Base-by-base conservation (phyloP, 2,329 filamentous ascomycete species). In the Escovopsis sp. region DNA sequence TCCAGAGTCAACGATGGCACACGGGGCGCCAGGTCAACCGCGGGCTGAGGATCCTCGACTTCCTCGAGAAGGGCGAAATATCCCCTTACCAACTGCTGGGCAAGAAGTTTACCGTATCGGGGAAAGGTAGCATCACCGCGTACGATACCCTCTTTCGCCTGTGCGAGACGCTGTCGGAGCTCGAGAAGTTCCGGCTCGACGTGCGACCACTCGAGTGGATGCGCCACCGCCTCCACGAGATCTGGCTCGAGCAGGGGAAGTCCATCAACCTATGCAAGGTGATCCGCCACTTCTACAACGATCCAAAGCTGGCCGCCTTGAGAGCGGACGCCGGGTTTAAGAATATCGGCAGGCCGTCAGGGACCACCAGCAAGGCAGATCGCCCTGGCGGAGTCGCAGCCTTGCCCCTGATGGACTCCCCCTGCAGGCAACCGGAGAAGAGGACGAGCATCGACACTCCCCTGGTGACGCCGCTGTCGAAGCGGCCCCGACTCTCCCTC, bases 61-160 rank as follows among this genome's bases (percentile, higher is more conserved):
- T 73, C 42, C 56, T 76, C 5, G 55, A 63, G 7, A 57, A 64
- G 1, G 68, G 65, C n/a, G 59, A 66, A 2, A 67, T 76, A 44
- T 70, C 71, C 47, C 73, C 73, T 0, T 75, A 71, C 43, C 73
- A 77, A 52, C 63, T 76, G 9, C 60, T 76, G 3, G 63, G 57
- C 29, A 76, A 76, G 53, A 59, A 62, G 15, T 72, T 64, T 50
- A 67, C 74, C 42, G 52, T 58, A 32, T 55, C 57, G 0, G 56
- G 58, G 8, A 63, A 62, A 42, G 59, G 60, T 2, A 60, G 58
- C 35, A 63, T 64, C 32, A 65, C 59, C 12, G 69, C 68, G 33
- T 76, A 76, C 48, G 72, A 76, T 47, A 76, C 71, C 0, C 56
- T 76, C 3, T 75, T 71, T 50, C 67, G 73, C 3, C 55, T 77